Evolutionary conservation across 2,329 filamentous ascomycete genomes (phyloP), one percentile per base, ranked within the genome.

Genomic region (Fusarium burgessii): DNA sequence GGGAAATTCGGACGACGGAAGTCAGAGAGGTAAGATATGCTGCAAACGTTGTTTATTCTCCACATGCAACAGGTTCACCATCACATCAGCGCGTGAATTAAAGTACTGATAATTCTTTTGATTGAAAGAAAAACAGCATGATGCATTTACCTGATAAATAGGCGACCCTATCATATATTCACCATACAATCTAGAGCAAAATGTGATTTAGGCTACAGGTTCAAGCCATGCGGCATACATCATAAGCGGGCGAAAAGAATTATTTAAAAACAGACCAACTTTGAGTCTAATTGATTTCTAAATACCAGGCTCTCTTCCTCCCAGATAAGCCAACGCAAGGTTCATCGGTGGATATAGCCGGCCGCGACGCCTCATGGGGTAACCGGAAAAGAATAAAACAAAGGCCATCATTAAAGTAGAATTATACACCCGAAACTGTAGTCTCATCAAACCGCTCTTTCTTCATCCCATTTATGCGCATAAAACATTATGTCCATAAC

Each of bases 321-420:
- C 55, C 60, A 58, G 58, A 74, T 60, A 72, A 72, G 66, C 71
- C 73, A 61, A 41, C 38, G 60, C 46, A 65, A 61, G 49, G 58
- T 71, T 66, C 51, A 66, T 64, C 71, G 51, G 66, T 67, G 59
- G 66, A 70, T 62, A 73, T 57, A 61, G 71, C 72, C 73, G 52
- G 69, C 68, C 73, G 58, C 52, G 73, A 75, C 73, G 73, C 73
- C 73, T 74, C 67, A 65, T 70, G 64, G 73, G 68, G 67, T 75
- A 75, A 75, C 71, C 71, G 73, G 68, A 75, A 72, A 74, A 64
- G 56, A 75, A 73, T 64, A 71, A 71, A 73, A 75, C 68, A 65
- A 65, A 75, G 69, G 68, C 63, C 72, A 74, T 74, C 73, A 73
- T 74, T 74, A 75, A 68, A 68, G 69, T 72, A 72, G 74, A 67